Base-by-base conservation (phyloP, 164 flowering plant genomes). In the Brasenia schreberi region DNA sequence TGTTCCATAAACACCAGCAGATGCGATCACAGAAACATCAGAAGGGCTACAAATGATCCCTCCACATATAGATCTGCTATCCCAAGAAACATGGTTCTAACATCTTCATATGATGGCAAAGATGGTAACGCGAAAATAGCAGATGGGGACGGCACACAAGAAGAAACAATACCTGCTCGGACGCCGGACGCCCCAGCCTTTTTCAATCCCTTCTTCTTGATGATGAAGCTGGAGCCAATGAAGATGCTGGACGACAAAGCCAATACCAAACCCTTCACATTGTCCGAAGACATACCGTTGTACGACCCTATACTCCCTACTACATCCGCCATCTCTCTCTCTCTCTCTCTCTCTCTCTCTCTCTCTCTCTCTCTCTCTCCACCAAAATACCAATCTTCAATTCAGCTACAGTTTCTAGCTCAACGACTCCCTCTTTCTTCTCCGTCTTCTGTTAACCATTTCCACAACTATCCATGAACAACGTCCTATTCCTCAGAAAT, bases 211-310 rank as follows among this genome's bases (percentile, higher is more conserved):
- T 84, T 84, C 74, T 84, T 84, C 82, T 84, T 84, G 27, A 82
- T 77, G 60, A 84, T 81, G 69, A 82, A 84, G 72, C 88, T 84
- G n/a, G 83, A 79, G 64, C 93, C 90, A 59, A 87, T 87, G 67
- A 87, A 87, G 44, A 83, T 23, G 61, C 89, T 87, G 6, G 89
- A 87, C 9, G 88, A 82, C 27, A 84, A 67, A 4, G 90, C 90
- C 62, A 87, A 71, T 23, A 84, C 70, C 75, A 87, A 75, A 10
- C 93, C 93, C 67, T 83, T 85, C 61, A 87, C 74, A 60, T 87
- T 87, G 65, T 85, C 89, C 1, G 88, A 75, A 10, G 88, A 85
- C 90, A 87, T 87, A 19, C 92, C 92, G 68, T 72, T 74, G 69
- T 82, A 82, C 16, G 82, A 66, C 17, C 42, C 9, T 12, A 58